phyloP scores from a whole-genome alignment of 305 asterid genomes.

The Andrographis paniculata region DNA sequence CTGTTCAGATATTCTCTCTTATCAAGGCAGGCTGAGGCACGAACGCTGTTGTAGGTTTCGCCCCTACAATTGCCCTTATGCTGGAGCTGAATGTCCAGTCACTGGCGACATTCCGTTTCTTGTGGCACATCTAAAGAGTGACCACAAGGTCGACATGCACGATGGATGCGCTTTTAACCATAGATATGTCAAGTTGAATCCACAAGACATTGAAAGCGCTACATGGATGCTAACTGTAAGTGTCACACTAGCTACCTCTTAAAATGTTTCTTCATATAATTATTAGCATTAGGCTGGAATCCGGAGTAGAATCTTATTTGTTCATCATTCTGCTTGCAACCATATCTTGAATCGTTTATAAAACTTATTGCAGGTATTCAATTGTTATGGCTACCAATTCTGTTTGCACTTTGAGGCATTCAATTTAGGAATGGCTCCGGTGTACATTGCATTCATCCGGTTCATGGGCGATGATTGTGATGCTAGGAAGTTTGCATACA shows the following conservation, averaged over 20 bases:
- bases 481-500: constrained; percentile 54
- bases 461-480: constrained; percentile 76
- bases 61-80: constrained; percentile 71
- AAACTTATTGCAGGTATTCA: constrained; percentile 55
- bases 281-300: background rate
- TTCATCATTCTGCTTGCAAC: background rate
- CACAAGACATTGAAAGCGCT: constrained; percentile 73
- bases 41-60: constrained; percentile 62
- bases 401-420: constrained; percentile 77
- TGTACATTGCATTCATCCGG: constrained; percentile 73
- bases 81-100: constrained; percentile 64
- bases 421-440: constrained; percentile 56
- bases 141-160: constrained; percentile 81
- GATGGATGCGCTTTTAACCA: constrained; percentile 79
- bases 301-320: background rate
- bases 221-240: constrained; percentile 89
- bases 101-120: constrained; percentile 62
- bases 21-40: constrained; percentile 51
- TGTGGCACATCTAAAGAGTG: constrained; percentile 64
- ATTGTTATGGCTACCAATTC: constrained; percentile 64
- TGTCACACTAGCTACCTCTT: constrained; percentile 15
- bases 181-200: constrained; percentile 65
- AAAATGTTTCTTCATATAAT: background rate
- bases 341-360: background rate
- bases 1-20: constrained; percentile 62